These are phyloP conservation scores for Huntiella moniliformis DNA, from an alignment of 2,329 filamentous ascomycete genomes.

Conservation along the genomic window DNA sequence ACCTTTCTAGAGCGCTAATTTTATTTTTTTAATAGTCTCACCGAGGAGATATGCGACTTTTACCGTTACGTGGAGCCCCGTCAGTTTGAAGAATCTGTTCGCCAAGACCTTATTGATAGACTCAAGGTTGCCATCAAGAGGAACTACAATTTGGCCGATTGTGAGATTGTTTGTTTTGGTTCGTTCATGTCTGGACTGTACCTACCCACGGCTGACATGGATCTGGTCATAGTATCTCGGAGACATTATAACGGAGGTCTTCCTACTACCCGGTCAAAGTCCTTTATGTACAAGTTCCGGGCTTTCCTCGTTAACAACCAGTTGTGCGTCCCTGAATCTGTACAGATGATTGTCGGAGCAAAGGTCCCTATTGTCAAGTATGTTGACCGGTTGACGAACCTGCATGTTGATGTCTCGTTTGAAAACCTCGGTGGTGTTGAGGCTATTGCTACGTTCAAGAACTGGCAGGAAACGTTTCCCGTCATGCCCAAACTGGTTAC, in stretches of 20 bases:
- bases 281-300: constrained; percentile 43
- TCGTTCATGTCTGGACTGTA: constrained; percentile 74
- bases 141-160: constrained; percentile 34
- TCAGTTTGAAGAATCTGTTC: constrained; percentile 57
- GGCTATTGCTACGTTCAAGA: constrained; percentile 61
- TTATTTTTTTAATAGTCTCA: constrained; percentile 35
- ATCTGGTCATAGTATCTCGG: constrained; percentile 57
- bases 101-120: constrained; percentile 51
- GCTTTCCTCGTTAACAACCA: constrained; percentile 34
- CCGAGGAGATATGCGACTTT: constrained; percentile 81
- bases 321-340: constrained; percentile 37
- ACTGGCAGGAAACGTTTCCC: constrained; percentile 64
- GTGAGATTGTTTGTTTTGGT: constrained; percentile 61
- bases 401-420: constrained; percentile 86
- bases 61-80: constrained; percentile 67
- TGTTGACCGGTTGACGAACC: constrained; percentile 53
- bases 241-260: constrained; percentile 36
- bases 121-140: constrained; percentile 40
- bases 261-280: constrained; percentile 31
- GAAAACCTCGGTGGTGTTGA: constrained; percentile 70
- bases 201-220: constrained; percentile 68
- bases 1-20: background rate
- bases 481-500: constrained; percentile 74
- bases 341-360: constrained; percentile 53
- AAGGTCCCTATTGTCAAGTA: constrained; percentile 90